Base-by-base conservation (phyloP, 352 stramenopile genomes). In the Thalassiosira oceanica region DNA sequence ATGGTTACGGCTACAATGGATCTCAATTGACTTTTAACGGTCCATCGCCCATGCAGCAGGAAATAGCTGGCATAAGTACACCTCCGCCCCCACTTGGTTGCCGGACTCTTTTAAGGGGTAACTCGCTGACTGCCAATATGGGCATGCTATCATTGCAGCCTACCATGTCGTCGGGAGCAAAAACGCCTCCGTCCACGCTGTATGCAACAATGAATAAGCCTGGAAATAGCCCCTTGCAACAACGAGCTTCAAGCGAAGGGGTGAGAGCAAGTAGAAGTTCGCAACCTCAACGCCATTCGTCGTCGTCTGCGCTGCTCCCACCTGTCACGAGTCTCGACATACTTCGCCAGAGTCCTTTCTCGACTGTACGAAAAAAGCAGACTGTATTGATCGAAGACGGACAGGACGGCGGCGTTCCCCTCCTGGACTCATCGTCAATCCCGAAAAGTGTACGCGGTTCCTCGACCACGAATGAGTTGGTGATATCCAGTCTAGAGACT, bases 1-100 rank as follows among this genome's bases (percentile, higher is more conserved):
- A 78, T 15, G 68, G 54, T 10, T 73, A 78, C 24, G 68, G 68
- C 33, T 78, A 73, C 35, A 70, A 70, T 55, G 57, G 60, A 21
- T 45, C 49, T 20, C 39, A 70, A 23, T 13, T 56, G 7, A 37
- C 52, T 24, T 60, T 68, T 49, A 55, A 53, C 18, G 16, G 70
- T 15, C 23, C 8, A 11, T 11, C 27, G 24, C 1, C 8, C n/a
- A 37, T 13, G 20, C 37, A 33, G 0, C 28, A 29, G 35, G 20
- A 18, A 31, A 33, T 24, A 8, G 36, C 28, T 11, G 33, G 8
- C 1, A 51, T 35, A 27, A 39, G 52, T n/a, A 36, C 36, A 31
- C 15, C 26, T 50, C 35, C 10, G 13, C n/a, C 4, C 21, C 20
- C 23, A 43, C 28, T 43, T 18, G 50, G 50, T n/a, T 61, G 55